phyloP scores from a whole-genome alignment of 495 filamentous ascomycete genomes.

The Penicillium psychrofluorescens region DNA sequence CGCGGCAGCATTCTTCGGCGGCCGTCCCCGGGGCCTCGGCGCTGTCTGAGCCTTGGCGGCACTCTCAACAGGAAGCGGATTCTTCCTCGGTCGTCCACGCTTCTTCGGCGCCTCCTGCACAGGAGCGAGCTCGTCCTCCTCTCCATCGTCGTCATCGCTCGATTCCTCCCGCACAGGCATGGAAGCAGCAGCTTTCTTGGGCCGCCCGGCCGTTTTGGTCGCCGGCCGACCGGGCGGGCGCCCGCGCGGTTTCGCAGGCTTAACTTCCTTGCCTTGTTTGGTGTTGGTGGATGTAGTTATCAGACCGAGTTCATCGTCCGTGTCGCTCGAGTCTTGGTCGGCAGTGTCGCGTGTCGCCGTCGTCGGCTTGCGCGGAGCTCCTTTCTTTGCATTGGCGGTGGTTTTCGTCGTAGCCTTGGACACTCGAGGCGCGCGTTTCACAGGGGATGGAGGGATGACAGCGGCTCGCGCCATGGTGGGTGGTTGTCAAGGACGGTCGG shows the following conservation, averaged over 20 bases:
- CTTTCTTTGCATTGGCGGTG: constrained; percentile 1
- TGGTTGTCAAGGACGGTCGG: not conserved
- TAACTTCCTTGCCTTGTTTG: not conserved
- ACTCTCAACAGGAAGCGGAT: constrained; percentile 3
- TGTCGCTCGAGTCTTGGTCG: constrained; percentile 20
- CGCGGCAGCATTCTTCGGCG: constrained; percentile 18
- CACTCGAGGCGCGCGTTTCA: constrained; percentile 4
- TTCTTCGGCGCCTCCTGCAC: constrained; percentile 26
- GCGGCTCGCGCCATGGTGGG: constrained; percentile 35
- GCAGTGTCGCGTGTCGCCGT: no score
- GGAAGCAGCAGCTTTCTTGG: no score
- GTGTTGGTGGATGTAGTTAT: constrained; percentile 6
- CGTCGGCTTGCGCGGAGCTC: no score
- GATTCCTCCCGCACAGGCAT: not conserved
- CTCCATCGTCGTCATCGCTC: constrained; percentile 8
- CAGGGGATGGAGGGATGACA: constrained; percentile 29
- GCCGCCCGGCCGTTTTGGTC: constrained; percentile 1
- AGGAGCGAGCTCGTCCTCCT: constrained; percentile 17
- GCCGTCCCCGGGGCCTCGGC: constrained; percentile 27
- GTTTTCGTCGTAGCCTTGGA: constrained; percentile 12
- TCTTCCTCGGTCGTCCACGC: constrained; percentile 28
- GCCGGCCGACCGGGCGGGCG: constrained; percentile 10
- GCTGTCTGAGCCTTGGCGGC: constrained; percentile 10
- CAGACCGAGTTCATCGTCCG: constrained; percentile 35
- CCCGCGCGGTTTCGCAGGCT: constrained; percentile 8